Evolutionary conservation across 2,329 filamentous ascomycete species (phyloP).

Genomic region (Exophiala sp.): DNA sequence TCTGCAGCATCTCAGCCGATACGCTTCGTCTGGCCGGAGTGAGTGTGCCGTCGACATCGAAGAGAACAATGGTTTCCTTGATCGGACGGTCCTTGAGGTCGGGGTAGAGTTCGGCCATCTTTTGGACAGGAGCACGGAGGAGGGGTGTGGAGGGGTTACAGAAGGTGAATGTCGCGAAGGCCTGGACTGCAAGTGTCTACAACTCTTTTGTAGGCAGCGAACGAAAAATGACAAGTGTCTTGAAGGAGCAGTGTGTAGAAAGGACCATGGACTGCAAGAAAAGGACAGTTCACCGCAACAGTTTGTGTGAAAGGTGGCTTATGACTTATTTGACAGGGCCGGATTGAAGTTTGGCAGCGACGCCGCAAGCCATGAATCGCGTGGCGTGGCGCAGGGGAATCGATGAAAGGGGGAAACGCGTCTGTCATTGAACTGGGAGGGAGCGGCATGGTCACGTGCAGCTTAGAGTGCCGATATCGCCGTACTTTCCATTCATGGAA

Average conservation of each 20-base stretch:
- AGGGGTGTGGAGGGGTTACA: neutral
- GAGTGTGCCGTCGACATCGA: constrained; percentile 93
- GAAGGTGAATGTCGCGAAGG: neutral
- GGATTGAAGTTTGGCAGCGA: neutral
- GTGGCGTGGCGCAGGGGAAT: too few relatives aligned
- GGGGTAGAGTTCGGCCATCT: constrained; percentile 49
- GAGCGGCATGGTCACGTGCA: too few relatives aligned
- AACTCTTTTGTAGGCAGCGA: neutral
- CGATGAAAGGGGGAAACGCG: too few relatives aligned
- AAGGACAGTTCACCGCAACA: constrained; percentile 6
- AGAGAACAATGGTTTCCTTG: constrained; percentile 89
- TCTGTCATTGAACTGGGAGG: too few relatives aligned
- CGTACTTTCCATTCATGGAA: neutral
- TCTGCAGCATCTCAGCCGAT: constrained; percentile 72
- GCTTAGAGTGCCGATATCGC: neutral
- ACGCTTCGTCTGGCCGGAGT: constrained; percentile 72
- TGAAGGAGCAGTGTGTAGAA: neutral
- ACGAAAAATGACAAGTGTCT: neutral
- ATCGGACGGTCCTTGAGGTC: constrained; percentile 76
- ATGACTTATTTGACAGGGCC: neutral
- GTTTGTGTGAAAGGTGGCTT: neutral
- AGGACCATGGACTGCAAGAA: neutral
- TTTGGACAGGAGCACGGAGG: constrained; percentile 1
- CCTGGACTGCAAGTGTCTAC: neutral
- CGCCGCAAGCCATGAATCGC: neutral